Base-by-base conservation (phyloP, 306 rosid species). In the Arachis hypogaea region DNA sequence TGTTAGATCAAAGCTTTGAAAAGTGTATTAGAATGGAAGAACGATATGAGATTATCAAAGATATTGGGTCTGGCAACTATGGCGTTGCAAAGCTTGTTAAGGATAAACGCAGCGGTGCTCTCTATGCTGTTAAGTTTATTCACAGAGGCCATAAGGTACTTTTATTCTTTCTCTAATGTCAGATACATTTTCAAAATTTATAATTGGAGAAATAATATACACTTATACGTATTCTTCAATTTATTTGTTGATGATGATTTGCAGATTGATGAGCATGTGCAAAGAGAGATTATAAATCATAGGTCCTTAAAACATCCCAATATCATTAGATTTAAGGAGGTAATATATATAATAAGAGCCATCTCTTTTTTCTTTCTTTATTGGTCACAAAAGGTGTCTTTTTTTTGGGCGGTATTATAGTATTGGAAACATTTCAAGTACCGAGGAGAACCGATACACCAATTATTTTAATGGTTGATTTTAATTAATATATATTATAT, bases 211-310 rank as follows among this genome's bases (percentile, higher is more conserved):
- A 22, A 22, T 22, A 22, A 22, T 22, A 22, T 22, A 22, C 28
- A 22, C 28, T 22, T 22, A 22, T 22, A 1, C 28, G 28, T 22
- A 22, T 22, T 22, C 28, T 22, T 22, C 28, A 22, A 22, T 22
- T 22, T 22, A 22, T 22, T 22, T 22, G 28, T 22, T 22, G 28
- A 22, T 22, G 28, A 22, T 74, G 63, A 58, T 78, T 61, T 70
- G 57, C 85, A 95, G 99, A 95, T 95, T 82, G 96, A 95, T 77
- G 97, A 95, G 72, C 98, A 92, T 60, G 98, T 95, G 12, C 97
- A 92, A 80, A 88, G 99, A 75, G 99, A 95, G 90, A 95, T 95
- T 46, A 87, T 86, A 86, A 95, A 95, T 73, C 99, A 95, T 77
- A 90, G 91, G 66, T 88, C 99, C 69, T 79, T 95, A 90, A 92